A percentile compares a stretch with the other conserved stretches of the same genome.
Conservation (phyloP, 495 filamentous ascomycete species). For the Penicillium subrubescens region DNA sequence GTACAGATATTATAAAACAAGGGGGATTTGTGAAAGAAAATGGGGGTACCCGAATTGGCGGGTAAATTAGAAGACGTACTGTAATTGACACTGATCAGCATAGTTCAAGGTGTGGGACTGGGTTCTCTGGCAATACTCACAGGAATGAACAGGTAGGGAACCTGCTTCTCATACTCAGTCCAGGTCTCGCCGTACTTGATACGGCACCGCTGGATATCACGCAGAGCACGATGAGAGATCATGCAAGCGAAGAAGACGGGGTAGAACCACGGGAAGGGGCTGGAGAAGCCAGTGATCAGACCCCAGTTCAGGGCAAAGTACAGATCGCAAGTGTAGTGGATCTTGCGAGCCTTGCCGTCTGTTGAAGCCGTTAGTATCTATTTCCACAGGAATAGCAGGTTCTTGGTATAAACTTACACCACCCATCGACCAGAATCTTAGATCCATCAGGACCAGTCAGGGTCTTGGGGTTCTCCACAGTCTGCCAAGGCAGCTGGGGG, state of each 20-base stretch:
- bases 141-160: conserved; percentile 95
- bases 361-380: conserved; percentile 11
- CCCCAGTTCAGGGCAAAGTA: conserved; percentile 73
- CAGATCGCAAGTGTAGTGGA: conserved; percentile 91
- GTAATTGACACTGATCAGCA: not conserved
- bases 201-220: conserved; percentile 83
- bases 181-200: conserved; percentile 92
- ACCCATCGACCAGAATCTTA: conserved; percentile 83
- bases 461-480: conserved; percentile 81
- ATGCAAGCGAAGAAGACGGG: conserved; percentile 87
- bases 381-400: not conserved
- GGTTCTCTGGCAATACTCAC: conserved; percentile 56
- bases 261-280: conserved; percentile 97
- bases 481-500: conserved; percentile 92
- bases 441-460: conserved; percentile 79
- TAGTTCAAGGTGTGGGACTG: not conserved
- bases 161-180: conserved; percentile 82
- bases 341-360: conserved; percentile 86
- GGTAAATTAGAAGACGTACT: conserved; percentile 41
- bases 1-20: conserved; percentile 18
- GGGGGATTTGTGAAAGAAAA: conserved; percentile 2
- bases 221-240: conserved; percentile 85
- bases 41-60: not conserved
- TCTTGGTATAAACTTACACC: conserved; percentile 60
- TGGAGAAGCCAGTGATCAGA: conserved; percentile 66